phyloP scores from a whole-genome alignment of 139 green algal species.

The Picochlorum sp. region DNA sequence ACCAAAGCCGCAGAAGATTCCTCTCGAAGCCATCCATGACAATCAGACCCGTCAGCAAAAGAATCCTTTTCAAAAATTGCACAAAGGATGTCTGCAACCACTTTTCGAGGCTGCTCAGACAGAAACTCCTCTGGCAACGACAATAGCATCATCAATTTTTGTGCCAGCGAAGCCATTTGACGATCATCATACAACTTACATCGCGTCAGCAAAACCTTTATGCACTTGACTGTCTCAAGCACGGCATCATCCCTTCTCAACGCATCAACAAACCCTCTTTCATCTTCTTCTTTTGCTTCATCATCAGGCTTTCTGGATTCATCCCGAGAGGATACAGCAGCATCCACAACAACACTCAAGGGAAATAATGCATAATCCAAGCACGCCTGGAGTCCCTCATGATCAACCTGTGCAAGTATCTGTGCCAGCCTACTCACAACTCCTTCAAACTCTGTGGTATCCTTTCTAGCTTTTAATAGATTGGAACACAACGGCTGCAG shows the following conservation, averaged over 20 bases:
- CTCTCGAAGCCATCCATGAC: background rate
- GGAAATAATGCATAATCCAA: constrained; percentile 66
- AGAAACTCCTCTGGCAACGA: constrained; percentile 9
- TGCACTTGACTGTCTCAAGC: no score
- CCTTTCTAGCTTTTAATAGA: constrained; percentile 39
- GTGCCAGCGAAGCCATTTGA: constrained; percentile 29
- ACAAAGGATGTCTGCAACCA: background rate
- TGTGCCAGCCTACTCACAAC: constrained; percentile 6
- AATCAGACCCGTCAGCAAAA: no score
- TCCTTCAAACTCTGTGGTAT: constrained; percentile 22
- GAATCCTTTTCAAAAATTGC: no score
- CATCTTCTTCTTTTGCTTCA: no score
- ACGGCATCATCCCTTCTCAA: no score
- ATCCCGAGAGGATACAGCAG: constrained; percentile 11
- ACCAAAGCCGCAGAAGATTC: constrained; percentile 28
- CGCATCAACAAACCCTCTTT: no score
- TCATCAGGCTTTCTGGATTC: background rate
- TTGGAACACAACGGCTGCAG: constrained; percentile 52
- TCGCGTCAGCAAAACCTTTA: background rate
- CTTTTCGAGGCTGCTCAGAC: background rate
- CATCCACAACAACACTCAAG: constrained; percentile 53
- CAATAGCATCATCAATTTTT: constrained; percentile 42
- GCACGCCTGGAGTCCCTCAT: constrained; percentile 35
- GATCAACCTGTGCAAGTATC: background rate
- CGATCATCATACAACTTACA: background rate